phyloP scores from a whole-genome alignment of 2,329 filamentous ascomycete species.

The Hypoxylon sp. region DNA sequence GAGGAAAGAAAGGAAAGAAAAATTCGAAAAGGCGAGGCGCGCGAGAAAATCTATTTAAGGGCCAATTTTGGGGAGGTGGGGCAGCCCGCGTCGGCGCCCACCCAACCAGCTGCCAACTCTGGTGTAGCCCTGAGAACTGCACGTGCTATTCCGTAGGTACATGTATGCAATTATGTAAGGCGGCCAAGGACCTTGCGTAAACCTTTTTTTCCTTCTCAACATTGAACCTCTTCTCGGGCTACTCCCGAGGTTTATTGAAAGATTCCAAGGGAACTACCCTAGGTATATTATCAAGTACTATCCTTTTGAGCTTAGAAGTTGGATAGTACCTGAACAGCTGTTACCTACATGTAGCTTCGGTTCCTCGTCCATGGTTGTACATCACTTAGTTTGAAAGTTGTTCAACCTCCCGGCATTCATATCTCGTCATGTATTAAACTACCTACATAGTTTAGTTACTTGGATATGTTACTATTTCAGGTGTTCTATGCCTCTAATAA shows the following conservation, averaged over 20 bases:
- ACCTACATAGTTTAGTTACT: not conserved
- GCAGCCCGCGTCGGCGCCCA: constrained; percentile 7
- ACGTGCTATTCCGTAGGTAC: too few species aligned
- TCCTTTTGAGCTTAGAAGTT: too few species aligned
- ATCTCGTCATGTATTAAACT: not conserved
- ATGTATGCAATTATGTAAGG: constrained; percentile 1
- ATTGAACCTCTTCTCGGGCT: too few species aligned
- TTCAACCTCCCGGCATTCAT: not conserved
- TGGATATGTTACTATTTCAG: not conserved
- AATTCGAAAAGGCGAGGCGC: constrained; percentile 19
- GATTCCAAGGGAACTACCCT: too few species aligned
- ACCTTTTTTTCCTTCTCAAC: too few species aligned
- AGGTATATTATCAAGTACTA: too few species aligned
- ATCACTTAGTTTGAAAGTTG: not conserved
- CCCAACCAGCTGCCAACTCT: constrained; percentile 17
- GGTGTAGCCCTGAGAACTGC: not conserved
- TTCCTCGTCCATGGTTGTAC: not conserved
- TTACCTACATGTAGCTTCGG: not conserved
- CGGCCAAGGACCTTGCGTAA: constrained; percentile 3
- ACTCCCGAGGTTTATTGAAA: too few species aligned
- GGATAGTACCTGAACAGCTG: too few species aligned
- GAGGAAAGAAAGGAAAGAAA: constrained; percentile 47
- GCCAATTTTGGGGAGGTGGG: constrained; percentile 24
- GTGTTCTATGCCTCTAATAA: constrained; percentile 8
- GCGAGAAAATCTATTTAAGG: constrained; percentile 39